Conservation (phyloP, 345 rosid species). For the Acer yangbiense region DNA sequence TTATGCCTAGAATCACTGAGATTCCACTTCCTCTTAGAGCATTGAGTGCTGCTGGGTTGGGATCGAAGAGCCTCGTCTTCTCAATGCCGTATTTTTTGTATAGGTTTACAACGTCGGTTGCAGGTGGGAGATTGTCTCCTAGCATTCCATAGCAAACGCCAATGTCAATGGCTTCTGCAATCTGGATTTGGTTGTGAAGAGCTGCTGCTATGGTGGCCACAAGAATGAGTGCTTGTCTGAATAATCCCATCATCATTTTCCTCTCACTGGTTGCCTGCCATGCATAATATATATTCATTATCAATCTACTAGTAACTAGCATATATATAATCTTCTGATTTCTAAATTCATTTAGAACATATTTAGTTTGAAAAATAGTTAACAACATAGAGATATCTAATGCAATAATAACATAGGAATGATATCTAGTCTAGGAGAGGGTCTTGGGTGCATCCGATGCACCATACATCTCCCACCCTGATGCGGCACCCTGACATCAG, state of each 20-base stretch:
- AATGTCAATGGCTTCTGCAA: neutral
- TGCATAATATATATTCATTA: too few relatives aligned
- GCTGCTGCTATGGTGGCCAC: neutral
- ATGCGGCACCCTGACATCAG: too few relatives aligned
- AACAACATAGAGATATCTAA: too few relatives aligned
- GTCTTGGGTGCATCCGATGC: too few relatives aligned
- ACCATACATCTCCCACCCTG: too few relatives aligned
- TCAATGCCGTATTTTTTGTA: conserved; percentile 1
- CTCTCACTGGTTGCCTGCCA: too few relatives aligned
- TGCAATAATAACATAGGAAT: too few relatives aligned
- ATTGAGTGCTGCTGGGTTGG: conserved; percentile 8
- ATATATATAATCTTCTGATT: too few relatives aligned
- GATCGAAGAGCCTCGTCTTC: conserved; percentile 20
- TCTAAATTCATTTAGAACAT: too few relatives aligned
- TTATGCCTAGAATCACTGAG: neutral
- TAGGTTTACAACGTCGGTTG: conserved; percentile 16
- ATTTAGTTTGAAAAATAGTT: too few relatives aligned
- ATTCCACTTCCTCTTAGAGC: conserved; percentile 14
- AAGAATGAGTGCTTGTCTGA: neutral
- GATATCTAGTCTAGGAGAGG: too few relatives aligned
- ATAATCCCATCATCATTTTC: neutral
- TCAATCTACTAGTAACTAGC: too few relatives aligned
- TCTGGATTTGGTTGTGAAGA: neutral
- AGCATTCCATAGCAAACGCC: conserved; percentile 22
- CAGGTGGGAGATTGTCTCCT: conserved; percentile 15